Percentiles rank a stretch among this genome's conserved stretches.
Evolutionary conservation across 768 basidiomycete species (phyloP).

Genomic region (Tylopilus subfusipes): DNA sequence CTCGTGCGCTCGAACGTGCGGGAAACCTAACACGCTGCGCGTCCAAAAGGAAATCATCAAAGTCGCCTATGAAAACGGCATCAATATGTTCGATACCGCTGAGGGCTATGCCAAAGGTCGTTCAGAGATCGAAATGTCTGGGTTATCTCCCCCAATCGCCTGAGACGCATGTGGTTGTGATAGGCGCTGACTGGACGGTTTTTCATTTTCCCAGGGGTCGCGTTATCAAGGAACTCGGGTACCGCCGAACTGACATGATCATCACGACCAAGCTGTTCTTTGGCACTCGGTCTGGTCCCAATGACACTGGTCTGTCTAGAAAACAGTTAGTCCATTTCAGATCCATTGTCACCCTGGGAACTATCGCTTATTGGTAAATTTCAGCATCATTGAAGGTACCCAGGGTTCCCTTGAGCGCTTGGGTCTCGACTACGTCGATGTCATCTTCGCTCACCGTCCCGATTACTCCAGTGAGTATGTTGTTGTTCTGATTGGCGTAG

Average conservation of each 20-base stretch:
- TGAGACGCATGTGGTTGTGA: not conserved
- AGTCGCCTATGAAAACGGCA: conserved; percentile 48
- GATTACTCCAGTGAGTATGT: conserved; percentile 34
- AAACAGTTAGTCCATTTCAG: conserved; percentile 24
- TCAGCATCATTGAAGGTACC: conserved; percentile 53
- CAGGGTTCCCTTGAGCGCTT: conserved; percentile 48
- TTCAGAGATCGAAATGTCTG: conserved; percentile 52
- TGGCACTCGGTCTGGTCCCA: conserved; percentile 47
- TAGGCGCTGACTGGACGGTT: not conserved
- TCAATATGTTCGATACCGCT: conserved; percentile 50
- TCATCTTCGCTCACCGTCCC: conserved; percentile 48
- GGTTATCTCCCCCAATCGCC: too few species aligned
- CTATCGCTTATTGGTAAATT: not conserved
- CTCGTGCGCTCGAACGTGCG: not conserved
- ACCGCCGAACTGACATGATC: conserved; percentile 47
- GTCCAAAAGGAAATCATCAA: conserved; percentile 47
- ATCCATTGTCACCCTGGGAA: not conserved
- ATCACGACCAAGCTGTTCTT: conserved; percentile 60
- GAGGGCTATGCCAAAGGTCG: conserved; percentile 45
- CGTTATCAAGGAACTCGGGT: conserved; percentile 52
- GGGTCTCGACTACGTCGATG: conserved; percentile 52
- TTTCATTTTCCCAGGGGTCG: conserved; percentile 40
- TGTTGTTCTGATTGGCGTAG: not conserved
- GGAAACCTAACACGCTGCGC: not conserved
- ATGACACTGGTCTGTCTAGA: conserved; percentile 36